These are phyloP conservation scores for Boletus bicolor DNA, from an alignment of 768 basidiomycete species.

Conservation along the genomic window DNA sequence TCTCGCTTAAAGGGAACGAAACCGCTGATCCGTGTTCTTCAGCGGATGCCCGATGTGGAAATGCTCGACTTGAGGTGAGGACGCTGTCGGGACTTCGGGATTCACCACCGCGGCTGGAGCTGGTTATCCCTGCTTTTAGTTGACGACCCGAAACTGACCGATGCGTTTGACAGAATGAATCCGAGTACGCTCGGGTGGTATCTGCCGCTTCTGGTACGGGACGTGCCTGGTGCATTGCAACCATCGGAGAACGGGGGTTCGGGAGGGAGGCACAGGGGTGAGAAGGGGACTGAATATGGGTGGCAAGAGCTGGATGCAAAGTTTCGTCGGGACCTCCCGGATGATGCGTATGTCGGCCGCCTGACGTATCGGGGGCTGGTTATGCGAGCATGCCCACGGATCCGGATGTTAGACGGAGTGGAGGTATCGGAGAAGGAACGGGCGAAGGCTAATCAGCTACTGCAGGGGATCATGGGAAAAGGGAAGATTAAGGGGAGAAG, in stretches of 20 bases:
- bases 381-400: constrained; percentile 66
- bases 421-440: constrained; percentile 80
- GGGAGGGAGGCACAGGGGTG: constrained; percentile 28
- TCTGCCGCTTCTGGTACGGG: constrained; percentile 76
- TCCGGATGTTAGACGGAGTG: constrained; percentile 85
- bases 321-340: constrained; percentile 88
- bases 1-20: constrained; percentile 74
- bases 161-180: constrained; percentile 67
- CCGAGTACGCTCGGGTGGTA: constrained; percentile 97
- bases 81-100: constrained; percentile 12
- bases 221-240: constrained; percentile 63
- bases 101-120: not conserved
- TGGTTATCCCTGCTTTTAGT: not conserved
- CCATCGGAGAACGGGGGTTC: constrained; percentile 44
- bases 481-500: constrained; percentile 34
- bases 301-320: constrained; percentile 82
- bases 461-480: constrained; percentile 52
- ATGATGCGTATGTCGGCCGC: constrained; percentile 82
- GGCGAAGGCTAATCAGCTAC: constrained; percentile 70
- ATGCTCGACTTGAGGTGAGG: constrained; percentile 87
- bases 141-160: constrained; percentile 29
- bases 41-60: constrained; percentile 75
- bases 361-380: constrained; percentile 87
- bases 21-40: constrained; percentile 66
- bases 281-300: constrained; percentile 28